Evolutionary conservation across 169 alveolate species (phyloP), one percentile per base, ranked within the genome.

Genomic region (Babesia divergens): DNA sequence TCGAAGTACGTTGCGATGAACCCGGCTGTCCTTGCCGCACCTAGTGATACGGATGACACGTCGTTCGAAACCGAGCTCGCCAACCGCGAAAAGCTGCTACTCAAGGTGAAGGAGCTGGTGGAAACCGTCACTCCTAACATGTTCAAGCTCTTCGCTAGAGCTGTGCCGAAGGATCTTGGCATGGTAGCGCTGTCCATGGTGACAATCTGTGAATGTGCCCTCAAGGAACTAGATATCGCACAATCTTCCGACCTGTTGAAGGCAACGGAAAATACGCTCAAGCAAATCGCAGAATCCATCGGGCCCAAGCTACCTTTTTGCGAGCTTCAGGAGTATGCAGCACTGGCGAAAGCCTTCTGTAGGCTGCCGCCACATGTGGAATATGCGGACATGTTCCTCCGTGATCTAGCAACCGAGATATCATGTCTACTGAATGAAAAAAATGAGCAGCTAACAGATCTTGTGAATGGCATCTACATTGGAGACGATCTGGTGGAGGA

Each of bases 151-250:
- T 52, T 77, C 31, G 64, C 44, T 7, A 47, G 70, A 1, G 82
- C 79, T 9, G 38, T 59, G 54, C 82, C 86, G 3, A 77, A 77
- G 68, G 86, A 77, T 37, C 40, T 77, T 6, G 86, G 86, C 16
- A 77, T 77, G 86, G 59, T 77, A n/a, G 51, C 86, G 3, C 59
- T 77, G 14, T 77, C 86, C 13, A 64, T 77, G 40, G 68, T 58
- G 0, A 77, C 65, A 20, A 40, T 77, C 4, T 67, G 68, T 44
- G 74, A 75, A 26, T 34, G 52, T 18, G 53, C 64, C 46, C 26
- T 32, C 31, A 47, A 40, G 8, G 82, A 77, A 24, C 49, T 66
- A n/a, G 69, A 66, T 35, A 60, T 26, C 1, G 37, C 14, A 7
- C 56, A 62, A 31, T 60, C 43, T 22, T n/a, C 72, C 22, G 3